Evolutionary conservation across 306 rosid genomes (phyloP), one percentile per base, ranked within the genome.

Genomic region (Casuarina equisetifolia): DNA sequence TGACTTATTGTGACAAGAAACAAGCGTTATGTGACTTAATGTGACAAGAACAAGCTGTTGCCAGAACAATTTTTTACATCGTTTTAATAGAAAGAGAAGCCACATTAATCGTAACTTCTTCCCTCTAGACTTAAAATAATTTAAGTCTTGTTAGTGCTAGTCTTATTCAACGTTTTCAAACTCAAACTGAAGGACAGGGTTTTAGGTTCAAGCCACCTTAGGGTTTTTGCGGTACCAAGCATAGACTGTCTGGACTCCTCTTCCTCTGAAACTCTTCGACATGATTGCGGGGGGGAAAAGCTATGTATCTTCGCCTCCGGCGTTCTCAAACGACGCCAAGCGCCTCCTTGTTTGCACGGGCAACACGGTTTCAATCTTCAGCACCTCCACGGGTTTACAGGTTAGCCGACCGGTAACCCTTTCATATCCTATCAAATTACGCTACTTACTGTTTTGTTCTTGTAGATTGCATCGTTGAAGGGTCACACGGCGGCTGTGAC

Each of bases 291-390:
- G 99, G 48, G 97, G 97, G 8, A 84, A 86, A 80, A 86, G 80
- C 91, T 95, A 83, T 67, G 91, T 92, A 6, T 81, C 92, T 2
- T 83, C 88, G 3, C 85, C 88, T 16, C 97, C 97, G 0, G 87
- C 94, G 7, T 95, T 95, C 88, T 91, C 97, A 51, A 92, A 82
- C 79, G 94, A 92, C 79, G 91, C 72, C 8, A 88, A 88, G 77
- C 90, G 94, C 36, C 89, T 95, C 68, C 89, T 95, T 5, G 85
- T 95, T 16, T 90, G 91, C 74, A 88, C 89, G 6, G 91, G 88
- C 51, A 19, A 75, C 82, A 44, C 88, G 54, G 97, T 92, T 63
- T 82, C 97, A 73, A 72, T 91, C 72, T 92, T 90, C 89, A 92
- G 93, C 84, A 80, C 91, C 75, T 81, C 97, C 80, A 91, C 97